These are phyloP conservation scores for Psilocybe mexicana DNA, from an alignment of 1,284 basidiomycete genomes.

Conservation along the genomic window DNA sequence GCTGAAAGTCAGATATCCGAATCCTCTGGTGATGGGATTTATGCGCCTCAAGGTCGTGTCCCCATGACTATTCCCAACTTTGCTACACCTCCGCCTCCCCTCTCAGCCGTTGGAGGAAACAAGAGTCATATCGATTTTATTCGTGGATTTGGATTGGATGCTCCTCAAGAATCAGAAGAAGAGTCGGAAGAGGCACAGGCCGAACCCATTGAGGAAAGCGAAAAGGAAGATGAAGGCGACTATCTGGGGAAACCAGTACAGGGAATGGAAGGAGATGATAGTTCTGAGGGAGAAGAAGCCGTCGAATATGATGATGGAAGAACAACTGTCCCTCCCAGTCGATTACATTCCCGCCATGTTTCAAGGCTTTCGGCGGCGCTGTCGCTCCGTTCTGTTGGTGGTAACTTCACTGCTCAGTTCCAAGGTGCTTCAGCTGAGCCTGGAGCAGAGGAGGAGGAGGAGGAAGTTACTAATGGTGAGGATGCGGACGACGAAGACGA, in stretches of 20 bases:
- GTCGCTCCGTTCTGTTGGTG: conserved; percentile 64
- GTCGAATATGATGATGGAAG: conserved; percentile 33
- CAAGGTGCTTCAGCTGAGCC: conserved; percentile 7
- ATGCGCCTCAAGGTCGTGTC: conserved; percentile 62
- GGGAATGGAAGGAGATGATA: conserved; percentile 38
- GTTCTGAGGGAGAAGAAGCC: conserved; percentile 25
- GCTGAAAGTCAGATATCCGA: conserved; percentile 27
- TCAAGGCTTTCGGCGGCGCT: conserved; percentile 66
- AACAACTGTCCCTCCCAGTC: conserved; percentile 50
- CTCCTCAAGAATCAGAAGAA: conserved; percentile 67
- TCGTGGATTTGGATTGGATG: conserved; percentile 76
- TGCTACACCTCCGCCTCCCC: conserved; percentile 41
- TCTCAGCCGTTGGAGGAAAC: conserved; percentile 43
- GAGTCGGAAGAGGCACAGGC: conserved; percentile 37
- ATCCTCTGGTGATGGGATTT: conserved; percentile 36
- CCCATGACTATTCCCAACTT: conserved; percentile 50
- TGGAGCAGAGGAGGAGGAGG: conserved; percentile 7
- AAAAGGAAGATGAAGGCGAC: conserved; percentile 33
- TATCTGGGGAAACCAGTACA: conserved; percentile 30
- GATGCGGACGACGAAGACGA: conserved; percentile 15
- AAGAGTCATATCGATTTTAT: conserved; percentile 69
- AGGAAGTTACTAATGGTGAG: conserved; percentile 1
- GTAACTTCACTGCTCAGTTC: conserved; percentile 31
- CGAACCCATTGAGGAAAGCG: conserved; percentile 28
- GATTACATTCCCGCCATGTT: conserved; percentile 68